phyloP scores from a whole-genome alignment of 2,329 filamentous ascomycete species.

The Alternaria metachromatica region DNA sequence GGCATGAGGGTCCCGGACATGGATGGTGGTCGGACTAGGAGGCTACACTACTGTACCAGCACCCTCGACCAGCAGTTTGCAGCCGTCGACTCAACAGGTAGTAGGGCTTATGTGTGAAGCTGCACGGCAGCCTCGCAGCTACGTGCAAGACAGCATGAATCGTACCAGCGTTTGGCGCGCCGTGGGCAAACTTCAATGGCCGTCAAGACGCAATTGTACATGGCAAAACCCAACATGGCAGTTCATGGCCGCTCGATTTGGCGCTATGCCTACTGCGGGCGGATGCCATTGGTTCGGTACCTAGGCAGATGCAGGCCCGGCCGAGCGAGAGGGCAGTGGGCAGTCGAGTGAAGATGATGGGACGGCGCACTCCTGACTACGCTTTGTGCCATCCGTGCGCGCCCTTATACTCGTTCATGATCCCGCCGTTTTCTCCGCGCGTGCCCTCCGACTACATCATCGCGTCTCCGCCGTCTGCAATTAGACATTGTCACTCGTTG shows the following conservation, averaged over 20 bases:
- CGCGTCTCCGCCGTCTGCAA: conserved; percentile 4
- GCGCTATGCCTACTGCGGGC: conserved; percentile 16
- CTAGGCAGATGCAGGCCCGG: conserved; percentile 8
- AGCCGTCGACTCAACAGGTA: not conserved
- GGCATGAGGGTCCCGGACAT: conserved; percentile 18
- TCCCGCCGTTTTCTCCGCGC: conserved; percentile 6
- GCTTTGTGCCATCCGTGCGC: conserved; percentile 14
- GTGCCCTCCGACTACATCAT: conserved; percentile 4
- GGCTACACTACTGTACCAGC: conserved; percentile 7
- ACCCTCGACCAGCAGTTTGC: conserved; percentile 9
- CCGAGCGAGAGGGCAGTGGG: conserved; percentile 4
- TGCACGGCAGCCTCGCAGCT: not conserved
- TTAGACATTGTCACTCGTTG: conserved; percentile 17
- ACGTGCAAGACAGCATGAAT: conserved; percentile 2
- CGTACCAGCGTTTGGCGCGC: not conserved
- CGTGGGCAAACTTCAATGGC: not conserved
- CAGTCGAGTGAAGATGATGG: conserved; percentile 11
- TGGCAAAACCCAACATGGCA: conserved; percentile 5
- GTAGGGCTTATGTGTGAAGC: not conserved
- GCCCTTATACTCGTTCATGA: conserved; percentile 9
- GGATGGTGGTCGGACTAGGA: conserved; percentile 8
- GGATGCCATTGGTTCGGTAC: conserved; percentile 14
- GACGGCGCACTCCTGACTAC: conserved; percentile 20
- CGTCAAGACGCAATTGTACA: not conserved
- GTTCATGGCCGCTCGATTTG: not conserved